Conservation (phyloP, 108 stramenopile species). For the Cyclotella choctawhatcheeana region DNA sequence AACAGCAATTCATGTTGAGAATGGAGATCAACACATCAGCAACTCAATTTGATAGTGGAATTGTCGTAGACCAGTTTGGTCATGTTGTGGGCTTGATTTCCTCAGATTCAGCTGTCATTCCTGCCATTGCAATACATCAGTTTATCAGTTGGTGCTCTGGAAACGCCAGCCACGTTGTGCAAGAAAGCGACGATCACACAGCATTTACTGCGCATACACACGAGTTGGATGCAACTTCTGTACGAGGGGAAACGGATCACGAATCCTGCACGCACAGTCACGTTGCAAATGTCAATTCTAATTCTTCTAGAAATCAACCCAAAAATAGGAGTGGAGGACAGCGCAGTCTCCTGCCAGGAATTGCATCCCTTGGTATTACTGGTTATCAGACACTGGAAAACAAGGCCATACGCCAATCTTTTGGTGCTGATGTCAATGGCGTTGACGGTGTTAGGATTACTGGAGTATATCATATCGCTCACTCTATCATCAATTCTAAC, state of each 20-base stretch:
- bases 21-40: slow-evolving; percentile 57
- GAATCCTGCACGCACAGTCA: too few relatives aligned
- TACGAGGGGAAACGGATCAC: background rate
- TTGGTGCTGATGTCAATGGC: slow-evolving; percentile 18
- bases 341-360: background rate
- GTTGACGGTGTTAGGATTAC: slow-evolving; percentile 27
- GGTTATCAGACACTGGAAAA: slow-evolving; percentile 35
- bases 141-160: slow-evolving; percentile 21
- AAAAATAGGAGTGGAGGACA: background rate
- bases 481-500: background rate
- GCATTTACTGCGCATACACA: background rate
- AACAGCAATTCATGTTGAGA: slow-evolving; percentile 36
- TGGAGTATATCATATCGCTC: slow-evolving; percentile 21
- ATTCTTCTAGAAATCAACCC: background rate
- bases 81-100: slow-evolving; percentile 59
- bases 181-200: background rate
- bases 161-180: background rate
- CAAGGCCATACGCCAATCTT: slow-evolving; percentile 22
- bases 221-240: background rate
- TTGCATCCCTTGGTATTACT: slow-evolving; percentile 27
- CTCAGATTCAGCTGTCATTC: slow-evolving; percentile 49
- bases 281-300: too few relatives aligned
- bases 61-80: slow-evolving; percentile 46
- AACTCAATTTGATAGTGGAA: slow-evolving; percentile 49
- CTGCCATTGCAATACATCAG: slow-evolving; percentile 48